phyloP scores from a whole-genome alignment of 1,284 basidiomycete species.

The Fomitopsis palustris region DNA sequence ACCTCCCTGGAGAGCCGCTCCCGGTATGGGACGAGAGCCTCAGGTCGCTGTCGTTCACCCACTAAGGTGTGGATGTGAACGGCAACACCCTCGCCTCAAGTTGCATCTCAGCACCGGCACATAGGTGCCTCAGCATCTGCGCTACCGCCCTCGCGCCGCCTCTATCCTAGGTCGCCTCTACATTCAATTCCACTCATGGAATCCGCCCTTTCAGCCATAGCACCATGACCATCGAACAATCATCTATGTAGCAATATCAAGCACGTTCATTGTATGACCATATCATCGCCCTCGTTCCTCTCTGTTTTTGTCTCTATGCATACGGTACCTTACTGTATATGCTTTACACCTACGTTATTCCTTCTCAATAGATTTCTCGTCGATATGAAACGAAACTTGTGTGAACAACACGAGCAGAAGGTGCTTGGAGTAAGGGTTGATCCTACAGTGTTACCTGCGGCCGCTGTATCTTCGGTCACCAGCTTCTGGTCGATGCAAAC shows the following conservation, averaged over 20 bases:
- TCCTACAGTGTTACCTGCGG: too few species aligned
- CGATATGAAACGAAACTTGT: neutral
- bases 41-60: neutral
- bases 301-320: neutral
- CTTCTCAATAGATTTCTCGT: neutral
- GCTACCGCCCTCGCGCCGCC: neutral
- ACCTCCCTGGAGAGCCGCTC: neutral
- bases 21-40: neutral
- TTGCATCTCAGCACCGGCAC: too few species aligned
- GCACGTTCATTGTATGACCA: neutral
- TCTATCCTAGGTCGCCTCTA: neutral
- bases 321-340: neutral
- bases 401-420: too few species aligned
- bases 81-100: neutral
- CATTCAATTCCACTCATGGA: neutral
- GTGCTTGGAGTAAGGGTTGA: too few species aligned
- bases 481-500: too few species aligned
- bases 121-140: too few species aligned
- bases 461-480: too few species aligned
- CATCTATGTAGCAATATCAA: neutral
- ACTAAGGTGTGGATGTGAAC: too few species aligned
- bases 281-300: neutral
- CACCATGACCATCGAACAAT: neutral
- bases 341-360: slow-evolving; percentile 1
- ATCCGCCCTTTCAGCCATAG: neutral